Percentiles rank a stretch among this genome's conserved stretches.
Conservation (phyloP, 1,284 basidiomycete species). For the Rhodotorula glutinis region DNA sequence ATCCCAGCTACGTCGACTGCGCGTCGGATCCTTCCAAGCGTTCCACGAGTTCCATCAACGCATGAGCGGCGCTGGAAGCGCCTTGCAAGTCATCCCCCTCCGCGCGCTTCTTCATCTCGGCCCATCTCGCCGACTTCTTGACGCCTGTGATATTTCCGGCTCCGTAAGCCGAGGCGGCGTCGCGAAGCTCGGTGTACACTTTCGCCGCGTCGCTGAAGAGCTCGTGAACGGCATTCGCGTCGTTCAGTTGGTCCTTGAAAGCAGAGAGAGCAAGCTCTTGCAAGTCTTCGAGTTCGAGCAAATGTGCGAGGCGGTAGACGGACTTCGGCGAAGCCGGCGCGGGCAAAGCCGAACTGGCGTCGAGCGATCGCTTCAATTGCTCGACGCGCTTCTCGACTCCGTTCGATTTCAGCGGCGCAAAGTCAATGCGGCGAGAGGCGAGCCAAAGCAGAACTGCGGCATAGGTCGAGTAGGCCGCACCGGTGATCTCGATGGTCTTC, state of each 20-base stretch:
- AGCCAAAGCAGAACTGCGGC: constrained; percentile 11
- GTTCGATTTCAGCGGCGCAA: background rate
- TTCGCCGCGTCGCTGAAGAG: constrained; percentile 9
- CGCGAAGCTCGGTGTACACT: background rate
- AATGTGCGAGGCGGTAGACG: constrained; percentile 4
- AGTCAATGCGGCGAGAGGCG: constrained; percentile 2
- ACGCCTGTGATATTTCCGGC: background rate
- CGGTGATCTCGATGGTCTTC: constrained; percentile 3
- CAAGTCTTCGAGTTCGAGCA: constrained; percentile 2
- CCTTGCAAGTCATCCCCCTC: background rate
- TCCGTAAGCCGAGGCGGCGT: background rate
- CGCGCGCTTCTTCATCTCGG: background rate
- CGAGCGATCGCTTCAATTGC: background rate
- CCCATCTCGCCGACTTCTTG: background rate
- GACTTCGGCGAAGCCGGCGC: constrained; percentile 1
- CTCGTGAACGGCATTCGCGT: constrained; percentile 5
- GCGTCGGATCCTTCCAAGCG: too few species aligned
- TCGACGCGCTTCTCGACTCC: background rate
- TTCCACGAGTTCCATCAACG: background rate
- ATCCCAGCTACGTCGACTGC: too few species aligned
- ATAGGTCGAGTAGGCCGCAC: constrained; percentile 12
- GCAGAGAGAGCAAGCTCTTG: background rate
- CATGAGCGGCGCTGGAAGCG: background rate
- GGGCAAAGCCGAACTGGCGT: background rate
- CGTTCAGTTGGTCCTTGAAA: constrained; percentile 4